Evolutionary conservation across 108 stramenopile species (phyloP), one percentile per base, ranked within the genome.

Genomic region (Conticribra weissflogii): DNA sequence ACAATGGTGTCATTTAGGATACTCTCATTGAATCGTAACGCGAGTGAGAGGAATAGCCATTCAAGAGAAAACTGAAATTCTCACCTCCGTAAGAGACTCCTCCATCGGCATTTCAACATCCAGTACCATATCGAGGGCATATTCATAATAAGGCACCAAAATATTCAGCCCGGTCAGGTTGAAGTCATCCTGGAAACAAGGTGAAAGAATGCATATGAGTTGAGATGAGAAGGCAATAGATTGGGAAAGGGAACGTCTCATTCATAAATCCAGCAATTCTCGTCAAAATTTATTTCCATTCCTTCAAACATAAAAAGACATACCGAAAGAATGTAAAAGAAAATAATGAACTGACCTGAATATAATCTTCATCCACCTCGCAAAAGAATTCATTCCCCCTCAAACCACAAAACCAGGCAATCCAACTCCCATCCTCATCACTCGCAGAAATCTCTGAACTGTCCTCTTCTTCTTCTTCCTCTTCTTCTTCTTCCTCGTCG

Each of bases 341-440:
- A 72, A 63, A 53, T 54, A 46, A 7, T 52, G 0, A 8, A 79
- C 88, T 53, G 60, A 89, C 88, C 79, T 90, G 90, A 64, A 99
- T 99, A 74, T 98, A 99, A 72, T 96, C 97, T 77, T 99, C 98
- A 70, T 99, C 98, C 15, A 97, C 92, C 62, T 97, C 95, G 56
- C 94, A 92, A 72, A 98, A 97, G 80, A 98, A 98, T 81, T 98
- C 97, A 56, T 99, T 98, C 36, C 98, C 98, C 31, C 97, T 81
- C 31, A 99, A 83, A 24, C 82, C 86, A 68, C 98, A 98, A 70
- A 98, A 99, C 99, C 99, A 99, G 5, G 92, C 64, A 58, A 99
- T 99, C 99, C 99, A 99, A 8, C 93, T 84, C n/a, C 90, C 91
- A 60, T 98, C 98, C 54, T 97, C 96, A 60, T 97, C 97, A 5